Evolutionary conservation across 441 rosid genomes (phyloP), one percentile per base, ranked within the genome.

Genomic region (Euphorbia celastroides): DNA sequence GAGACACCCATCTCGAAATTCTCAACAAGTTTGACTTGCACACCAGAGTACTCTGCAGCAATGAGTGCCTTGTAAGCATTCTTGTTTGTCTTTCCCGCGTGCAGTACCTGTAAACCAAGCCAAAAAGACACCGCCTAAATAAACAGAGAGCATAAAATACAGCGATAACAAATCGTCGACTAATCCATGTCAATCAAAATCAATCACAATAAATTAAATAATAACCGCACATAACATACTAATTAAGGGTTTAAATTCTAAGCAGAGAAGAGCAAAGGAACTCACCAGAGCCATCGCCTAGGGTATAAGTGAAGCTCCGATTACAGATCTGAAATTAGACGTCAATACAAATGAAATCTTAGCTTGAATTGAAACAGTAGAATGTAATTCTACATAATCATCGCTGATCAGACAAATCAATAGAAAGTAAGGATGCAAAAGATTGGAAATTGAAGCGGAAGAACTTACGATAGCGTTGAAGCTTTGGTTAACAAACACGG

Each of bases 1-100:
- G 93, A 36, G 57, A 86, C 96, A 61, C 93, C 91, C 91, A 88
- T 81, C 86, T 86, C 73, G 75, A 93, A 90, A 10, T 84, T 82
- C 56, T 86, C 80, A 1, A 51, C 75, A 34, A 90, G 34, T 42
- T 78, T 69, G 69, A 90, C 84, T 69, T 90, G 26, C 63, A 90
- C 90, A 7, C 92, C 97, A 23, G 78, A 56, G 74, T 87, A 93
- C 75, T 93, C 97, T 9, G 97, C 98, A 0, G 73, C 87, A 71
- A 93, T 89, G 50, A 86, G 93, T 74, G 84, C 59, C 80, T 93
- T 91, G 71, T 20, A 75, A 1, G 75, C 86, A 83, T 74, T 84
- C 70, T 83, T 90, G 86, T 92, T 85, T n/a, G 66, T 75, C 41
- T 78, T 80, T 44, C 70, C 72, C 0, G 90, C 76, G 69, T 90